These are phyloP conservation scores for Thelonectria olida DNA, from an alignment of 2,329 filamentous ascomycete genomes.

Conservation along the genomic window DNA sequence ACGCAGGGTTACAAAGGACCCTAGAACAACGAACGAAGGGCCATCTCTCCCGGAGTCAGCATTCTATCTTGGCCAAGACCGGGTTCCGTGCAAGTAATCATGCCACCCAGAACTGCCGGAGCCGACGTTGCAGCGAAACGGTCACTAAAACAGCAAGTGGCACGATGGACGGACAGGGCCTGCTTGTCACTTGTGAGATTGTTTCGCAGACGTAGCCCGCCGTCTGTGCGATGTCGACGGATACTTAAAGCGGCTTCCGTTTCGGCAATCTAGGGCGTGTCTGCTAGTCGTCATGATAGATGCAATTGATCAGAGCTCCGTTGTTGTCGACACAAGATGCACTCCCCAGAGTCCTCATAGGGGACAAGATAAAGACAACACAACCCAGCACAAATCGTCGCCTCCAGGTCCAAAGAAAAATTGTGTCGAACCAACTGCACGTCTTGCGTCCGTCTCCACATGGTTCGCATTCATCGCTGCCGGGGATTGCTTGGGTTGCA, in stretches of 20 bases:
- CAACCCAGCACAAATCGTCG: neutral
- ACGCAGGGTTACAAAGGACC: neutral
- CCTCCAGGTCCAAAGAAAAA: neutral
- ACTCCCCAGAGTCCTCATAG: too few species aligned
- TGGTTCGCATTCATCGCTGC: neutral
- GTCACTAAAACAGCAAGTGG: neutral
- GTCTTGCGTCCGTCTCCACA: neutral
- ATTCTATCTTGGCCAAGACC: constrained; percentile 6
- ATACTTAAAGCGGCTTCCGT: neutral
- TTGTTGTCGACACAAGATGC: neutral
- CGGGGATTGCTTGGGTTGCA: neutral
- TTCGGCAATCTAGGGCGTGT: neutral
- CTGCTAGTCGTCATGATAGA: neutral
- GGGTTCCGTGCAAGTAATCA: neutral
- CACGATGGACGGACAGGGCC: neutral
- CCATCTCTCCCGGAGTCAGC: constrained; percentile 4
- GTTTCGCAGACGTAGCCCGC: neutral
- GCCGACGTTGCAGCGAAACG: neutral
- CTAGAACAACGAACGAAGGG: neutral
- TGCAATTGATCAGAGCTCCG: neutral
- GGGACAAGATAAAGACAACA: neutral
- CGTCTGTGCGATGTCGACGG: neutral
- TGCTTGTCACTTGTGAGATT: neutral
- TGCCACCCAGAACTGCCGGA: constrained; percentile 9
- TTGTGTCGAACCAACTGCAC: too few species aligned